Conservation (phyloP, 495 filamentous ascomycete genomes). For the Xylaria telfairii region DNA sequence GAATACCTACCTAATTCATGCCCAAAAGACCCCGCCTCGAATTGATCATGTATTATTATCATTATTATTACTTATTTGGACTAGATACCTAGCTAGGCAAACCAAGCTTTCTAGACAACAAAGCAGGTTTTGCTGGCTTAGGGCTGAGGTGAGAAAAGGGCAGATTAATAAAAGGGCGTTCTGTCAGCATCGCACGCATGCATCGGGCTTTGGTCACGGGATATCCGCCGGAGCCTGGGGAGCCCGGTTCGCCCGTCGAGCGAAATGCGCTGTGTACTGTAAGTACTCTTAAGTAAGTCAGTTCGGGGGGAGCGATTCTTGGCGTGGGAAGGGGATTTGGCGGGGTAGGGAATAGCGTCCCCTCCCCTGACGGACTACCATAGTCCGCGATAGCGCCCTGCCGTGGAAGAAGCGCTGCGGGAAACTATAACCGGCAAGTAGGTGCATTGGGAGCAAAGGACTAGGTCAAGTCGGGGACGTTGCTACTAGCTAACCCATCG, state of each 20-base stretch:
- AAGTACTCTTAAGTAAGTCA: too few relatives aligned
- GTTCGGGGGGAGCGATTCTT: neutral
- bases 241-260: neutral
- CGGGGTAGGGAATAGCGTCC: neutral
- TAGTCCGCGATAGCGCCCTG: neutral
- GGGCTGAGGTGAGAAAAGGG: conserved; percentile 17
- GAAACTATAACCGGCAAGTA: neutral
- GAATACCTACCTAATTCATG: neutral
- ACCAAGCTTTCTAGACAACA: neutral
- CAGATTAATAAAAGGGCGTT: neutral
- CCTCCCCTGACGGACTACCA: neutral
- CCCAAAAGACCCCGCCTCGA: neutral
- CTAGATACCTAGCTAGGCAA: neutral
- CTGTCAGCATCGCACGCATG: neutral
- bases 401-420: neutral
- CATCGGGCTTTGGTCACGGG: conserved; percentile 20
- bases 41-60: too few relatives aligned
- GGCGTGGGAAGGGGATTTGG: neutral
- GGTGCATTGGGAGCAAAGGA: neutral
- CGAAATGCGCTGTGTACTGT: neutral
- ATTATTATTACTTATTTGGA: too few relatives aligned
- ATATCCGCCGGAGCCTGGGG: neutral
- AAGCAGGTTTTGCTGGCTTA: neutral
- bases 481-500: neutral
- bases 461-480: neutral